Conservation (phyloP, 2,329 filamentous ascomycete genomes). For the Diaporthe sp. region DNA sequence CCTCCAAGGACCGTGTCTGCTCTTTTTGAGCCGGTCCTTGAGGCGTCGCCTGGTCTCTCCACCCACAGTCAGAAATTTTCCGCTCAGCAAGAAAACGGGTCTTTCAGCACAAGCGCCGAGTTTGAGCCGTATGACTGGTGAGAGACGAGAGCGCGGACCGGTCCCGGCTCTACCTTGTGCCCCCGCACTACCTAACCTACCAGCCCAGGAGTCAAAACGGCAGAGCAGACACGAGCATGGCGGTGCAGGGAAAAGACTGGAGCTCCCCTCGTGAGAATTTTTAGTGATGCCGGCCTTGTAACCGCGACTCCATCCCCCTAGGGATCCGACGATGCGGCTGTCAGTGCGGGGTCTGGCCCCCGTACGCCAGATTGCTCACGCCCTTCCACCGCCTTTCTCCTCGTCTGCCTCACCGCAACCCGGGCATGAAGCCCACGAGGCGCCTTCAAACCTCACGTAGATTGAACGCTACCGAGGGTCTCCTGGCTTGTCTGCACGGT, state of each 20-base stretch:
- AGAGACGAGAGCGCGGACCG: neutral
- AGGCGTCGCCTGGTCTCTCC: constrained; percentile 4
- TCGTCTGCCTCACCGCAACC: constrained; percentile 35
- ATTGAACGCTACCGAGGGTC: constrained; percentile 11
- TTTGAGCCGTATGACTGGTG: constrained; percentile 18
- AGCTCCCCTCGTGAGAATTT: constrained; percentile 14
- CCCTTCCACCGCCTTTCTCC: constrained; percentile 25
- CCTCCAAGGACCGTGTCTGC: neutral
- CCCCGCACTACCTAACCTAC: neutral
- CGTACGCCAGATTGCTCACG: neutral
- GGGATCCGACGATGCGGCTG: constrained; percentile 28
- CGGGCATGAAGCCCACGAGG: constrained; percentile 1
- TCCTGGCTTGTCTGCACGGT: neutral
- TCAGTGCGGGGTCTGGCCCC: constrained; percentile 27
- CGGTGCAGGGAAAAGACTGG: constrained; percentile 29
- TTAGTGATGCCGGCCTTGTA: constrained; percentile 18
- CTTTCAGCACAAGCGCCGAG: constrained; percentile 1
- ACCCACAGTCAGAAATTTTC: constrained; percentile 8
- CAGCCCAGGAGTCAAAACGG: neutral
- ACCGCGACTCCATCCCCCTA: constrained; percentile 13
- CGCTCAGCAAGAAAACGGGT: constrained; percentile 23
- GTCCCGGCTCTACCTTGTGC: constrained; percentile 5
- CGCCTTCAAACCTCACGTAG: neutral
- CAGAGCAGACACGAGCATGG: constrained; percentile 22
- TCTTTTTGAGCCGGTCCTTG: neutral